Evolutionary conservation across 768 basidiomycete species (phyloP).

Genomic region (Asterophora parasitica): DNA sequence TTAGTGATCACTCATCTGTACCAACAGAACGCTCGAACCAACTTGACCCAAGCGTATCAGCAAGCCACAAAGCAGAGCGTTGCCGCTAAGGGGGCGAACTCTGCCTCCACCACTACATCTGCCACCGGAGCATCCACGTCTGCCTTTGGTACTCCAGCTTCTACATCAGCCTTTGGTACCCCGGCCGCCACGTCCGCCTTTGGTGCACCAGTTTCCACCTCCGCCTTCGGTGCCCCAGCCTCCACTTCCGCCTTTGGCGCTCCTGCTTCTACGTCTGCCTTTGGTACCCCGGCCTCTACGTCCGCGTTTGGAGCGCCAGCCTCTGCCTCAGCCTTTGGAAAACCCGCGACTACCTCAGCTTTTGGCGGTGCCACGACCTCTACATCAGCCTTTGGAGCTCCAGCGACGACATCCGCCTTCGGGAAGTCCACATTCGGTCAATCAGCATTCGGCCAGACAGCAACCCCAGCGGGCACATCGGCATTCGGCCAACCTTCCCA

Average conservation of each 20-base stretch:
- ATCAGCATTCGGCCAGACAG: conserved; percentile 21
- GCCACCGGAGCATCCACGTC: conserved; percentile 7
- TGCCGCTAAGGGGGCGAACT: conserved; percentile 15
- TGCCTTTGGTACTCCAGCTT: too few relatives aligned
- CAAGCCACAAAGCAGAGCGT: conserved; percentile 44
- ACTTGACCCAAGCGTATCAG: conserved; percentile 45
- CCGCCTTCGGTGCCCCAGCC: too few relatives aligned
- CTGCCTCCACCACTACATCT: conserved; percentile 12
- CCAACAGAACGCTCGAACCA: conserved; percentile 42
- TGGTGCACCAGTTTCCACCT: conserved; percentile 9
- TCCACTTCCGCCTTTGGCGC: conserved; percentile 24
- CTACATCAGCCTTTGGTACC: conserved; percentile 24
- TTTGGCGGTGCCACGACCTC: not conserved
- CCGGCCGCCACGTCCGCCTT: conserved; percentile 1
- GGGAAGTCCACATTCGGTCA: conserved; percentile 26
- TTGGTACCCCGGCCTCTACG: conserved; percentile 14
- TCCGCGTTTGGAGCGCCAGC: conserved; percentile 24
- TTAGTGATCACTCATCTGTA: not conserved
- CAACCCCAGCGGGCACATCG: conserved; percentile 22
- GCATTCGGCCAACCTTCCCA: conserved; percentile 20
- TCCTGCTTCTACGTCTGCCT: conserved; percentile 1
- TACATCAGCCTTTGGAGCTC: conserved; percentile 22
- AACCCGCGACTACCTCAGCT: conserved; percentile 3
- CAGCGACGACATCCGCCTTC: conserved; percentile 22
- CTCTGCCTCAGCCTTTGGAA: conserved; percentile 21